A percentile compares a stretch with the other conserved stretches of the same genome.
phyloP scores from a whole-genome alignment of 768 basidiomycete species.

The Suillus variegatus region DNA sequence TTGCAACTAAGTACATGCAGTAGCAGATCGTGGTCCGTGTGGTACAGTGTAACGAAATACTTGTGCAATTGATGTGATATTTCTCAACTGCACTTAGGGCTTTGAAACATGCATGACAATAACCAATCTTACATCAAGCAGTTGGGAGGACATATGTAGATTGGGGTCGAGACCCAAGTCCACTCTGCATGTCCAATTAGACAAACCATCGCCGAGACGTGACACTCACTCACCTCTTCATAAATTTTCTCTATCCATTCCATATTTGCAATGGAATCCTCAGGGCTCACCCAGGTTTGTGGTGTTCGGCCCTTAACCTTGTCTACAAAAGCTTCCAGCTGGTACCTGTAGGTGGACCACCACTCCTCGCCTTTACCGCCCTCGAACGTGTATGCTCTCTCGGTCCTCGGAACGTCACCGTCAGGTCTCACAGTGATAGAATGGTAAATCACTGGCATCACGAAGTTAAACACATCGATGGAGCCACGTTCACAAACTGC shows the following conservation, averaged over 20 bases:
- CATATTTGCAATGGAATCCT: constrained; percentile 60
- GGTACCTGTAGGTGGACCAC: constrained; percentile 59
- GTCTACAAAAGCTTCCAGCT: constrained; percentile 67
- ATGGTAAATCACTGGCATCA: constrained; percentile 49
- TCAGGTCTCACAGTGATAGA: constrained; percentile 44
- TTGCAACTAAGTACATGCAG: background rate
- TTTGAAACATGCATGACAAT: background rate
- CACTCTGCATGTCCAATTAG: constrained; percentile 23
- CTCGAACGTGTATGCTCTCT: constrained; percentile 46
- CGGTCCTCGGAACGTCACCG: constrained; percentile 34
- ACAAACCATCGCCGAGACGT: constrained; percentile 1
- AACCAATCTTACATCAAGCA: constrained; percentile 1
- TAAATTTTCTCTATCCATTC: constrained; percentile 61
- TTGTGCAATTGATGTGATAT: background rate
- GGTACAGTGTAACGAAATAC: background rate
- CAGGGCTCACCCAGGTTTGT: constrained; percentile 52
- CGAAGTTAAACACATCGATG: constrained; percentile 43
- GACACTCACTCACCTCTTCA: constrained; percentile 38
- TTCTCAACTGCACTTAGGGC: background rate
- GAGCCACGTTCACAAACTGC: constrained; percentile 48
- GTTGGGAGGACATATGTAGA: constrained; percentile 26
- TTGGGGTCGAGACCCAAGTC: constrained; percentile 36
- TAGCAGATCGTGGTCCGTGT: background rate
- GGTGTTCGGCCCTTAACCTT: constrained; percentile 52
- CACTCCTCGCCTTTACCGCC: constrained; percentile 49